Evolutionary conservation across 2,329 filamentous ascomycete genomes (phyloP).

Genomic region (Nemania sp.): DNA sequence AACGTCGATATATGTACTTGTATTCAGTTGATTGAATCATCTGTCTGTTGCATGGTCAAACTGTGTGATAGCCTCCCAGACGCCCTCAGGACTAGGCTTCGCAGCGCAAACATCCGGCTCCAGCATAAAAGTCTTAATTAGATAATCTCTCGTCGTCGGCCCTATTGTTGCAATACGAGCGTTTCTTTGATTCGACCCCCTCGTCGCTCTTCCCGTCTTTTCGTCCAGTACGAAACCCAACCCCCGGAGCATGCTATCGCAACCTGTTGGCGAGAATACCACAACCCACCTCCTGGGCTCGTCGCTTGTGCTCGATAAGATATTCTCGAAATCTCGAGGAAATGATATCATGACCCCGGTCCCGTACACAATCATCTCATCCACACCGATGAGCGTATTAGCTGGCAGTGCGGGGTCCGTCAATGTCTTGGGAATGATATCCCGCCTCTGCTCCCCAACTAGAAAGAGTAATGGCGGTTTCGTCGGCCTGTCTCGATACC

Average conservation of each 20-base stretch:
- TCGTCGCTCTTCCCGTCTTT: conserved; percentile 45
- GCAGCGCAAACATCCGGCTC: conserved; percentile 79
- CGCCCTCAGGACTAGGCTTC: conserved; percentile 79
- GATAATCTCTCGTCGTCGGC: conserved; percentile 81
- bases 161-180: conserved; percentile 85
- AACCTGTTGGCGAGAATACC: conserved; percentile 71
- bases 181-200: conserved; percentile 39
- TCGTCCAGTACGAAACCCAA: conserved; percentile 54
- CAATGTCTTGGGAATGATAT: conserved; percentile 84
- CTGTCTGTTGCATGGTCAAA: conserved; percentile 8
- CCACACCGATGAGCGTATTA: conserved; percentile 63
- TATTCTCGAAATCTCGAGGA: conserved; percentile 61
- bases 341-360: conserved; percentile 84
- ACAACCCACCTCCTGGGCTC: conserved; percentile 67
- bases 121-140: conserved; percentile 66
- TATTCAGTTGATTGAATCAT: background rate
- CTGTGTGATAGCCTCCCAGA: conserved; percentile 66
- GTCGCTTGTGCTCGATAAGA: conserved; percentile 51
- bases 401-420: conserved; percentile 58
- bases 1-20: too few species aligned
- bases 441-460: conserved; percentile 85
- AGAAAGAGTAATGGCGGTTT: conserved; percentile 78
- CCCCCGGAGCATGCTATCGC: conserved; percentile 60
- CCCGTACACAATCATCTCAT: conserved; percentile 84
- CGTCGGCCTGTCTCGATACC: conserved; percentile 47